Base-by-base conservation (phyloP, 495 filamentous ascomycete genomes). In the Lasiosphaeria hispida region DNA sequence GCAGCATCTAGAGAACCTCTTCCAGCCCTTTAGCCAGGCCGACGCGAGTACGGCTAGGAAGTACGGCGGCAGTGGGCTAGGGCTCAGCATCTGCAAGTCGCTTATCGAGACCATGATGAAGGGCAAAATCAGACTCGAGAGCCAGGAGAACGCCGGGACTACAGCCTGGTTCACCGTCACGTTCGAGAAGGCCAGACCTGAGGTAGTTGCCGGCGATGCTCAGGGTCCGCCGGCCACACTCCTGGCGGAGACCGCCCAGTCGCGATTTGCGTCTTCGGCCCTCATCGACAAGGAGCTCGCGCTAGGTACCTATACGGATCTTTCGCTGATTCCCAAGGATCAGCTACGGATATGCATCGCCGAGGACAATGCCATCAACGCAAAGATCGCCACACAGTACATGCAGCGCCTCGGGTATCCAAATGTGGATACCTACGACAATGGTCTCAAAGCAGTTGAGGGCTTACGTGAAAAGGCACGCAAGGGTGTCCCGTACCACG, bases 81-180 rank as follows among this genome's bases (percentile, higher is more conserved):
- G 92, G 1, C 76, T 96, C 42, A 92, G 88, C 65, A 96, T 96
- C 61, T 96, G 92, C 81, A 96, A 96, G 70, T 92, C 93, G 1
- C 85, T 96, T 49, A 91, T 96, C 57, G 89, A 95, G 73, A 91
- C 90, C 52, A 93, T 95, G 62, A 88, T 96, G 76, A 83, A 86
- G 13, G 92, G 92, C 14, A 85, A 78, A 30, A 94, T 96, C 59
- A 85, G 84, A 74, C 80, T 96, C 6, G 90, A 96, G 60, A 92
- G 88, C 48, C 78, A 79, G 11, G 81, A 88, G 5, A 87, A 85
- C 23, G 75, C 82, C 17, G 92, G 92, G 39, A 96, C 92, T 0
- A 96, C 87, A 0, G 92, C 92, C 18, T 91, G 83, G 41, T 96
- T 96, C 75, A 87, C 86, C 2, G 73, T 96, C 48, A 83, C 82